These are phyloP conservation scores for Agrocybe pediades DNA, from an alignment of 768 basidiomycete genomes.

Conservation along the genomic window DNA sequence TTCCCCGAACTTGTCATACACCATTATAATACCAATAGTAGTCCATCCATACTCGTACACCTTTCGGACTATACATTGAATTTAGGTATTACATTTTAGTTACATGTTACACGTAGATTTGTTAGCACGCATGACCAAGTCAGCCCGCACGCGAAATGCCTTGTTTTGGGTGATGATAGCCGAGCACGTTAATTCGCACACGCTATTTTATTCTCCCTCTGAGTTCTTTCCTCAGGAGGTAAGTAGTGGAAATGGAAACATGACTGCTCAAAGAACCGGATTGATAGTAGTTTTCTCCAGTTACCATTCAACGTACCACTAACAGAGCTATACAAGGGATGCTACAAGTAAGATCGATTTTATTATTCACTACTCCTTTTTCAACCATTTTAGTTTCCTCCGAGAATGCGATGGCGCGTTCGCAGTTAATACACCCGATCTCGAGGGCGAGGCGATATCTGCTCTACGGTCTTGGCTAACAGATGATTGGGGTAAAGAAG, in stretches of 20 bases:
- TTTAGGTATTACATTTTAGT: no score
- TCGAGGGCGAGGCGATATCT: conserved; percentile 7
- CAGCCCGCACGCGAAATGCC: no score
- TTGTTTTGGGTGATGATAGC: no score
- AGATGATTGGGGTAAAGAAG: neutral
- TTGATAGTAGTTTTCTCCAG: neutral
- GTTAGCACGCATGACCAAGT: no score
- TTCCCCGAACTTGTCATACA: no score
- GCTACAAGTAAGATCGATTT: neutral
- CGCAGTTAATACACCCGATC: neutral
- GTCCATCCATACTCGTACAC: no score
- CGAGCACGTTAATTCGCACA: no score
- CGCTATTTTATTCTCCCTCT: neutral
- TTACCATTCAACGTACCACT: conserved; percentile 4
- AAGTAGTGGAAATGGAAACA: neutral
- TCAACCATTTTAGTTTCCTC: conserved; percentile 2
- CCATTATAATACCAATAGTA: no score
- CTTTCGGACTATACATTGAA: no score
- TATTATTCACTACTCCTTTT: neutral
- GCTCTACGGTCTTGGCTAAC: conserved; percentile 8
- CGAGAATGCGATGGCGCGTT: conserved; percentile 7
- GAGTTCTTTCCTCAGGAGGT: conserved; percentile 2
- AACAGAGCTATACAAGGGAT: neutral
- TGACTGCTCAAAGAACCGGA: neutral
- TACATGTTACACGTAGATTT: no score